Conservation (phyloP, 495 filamentous ascomycete genomes). For the Hyaloscypha variabilis region DNA sequence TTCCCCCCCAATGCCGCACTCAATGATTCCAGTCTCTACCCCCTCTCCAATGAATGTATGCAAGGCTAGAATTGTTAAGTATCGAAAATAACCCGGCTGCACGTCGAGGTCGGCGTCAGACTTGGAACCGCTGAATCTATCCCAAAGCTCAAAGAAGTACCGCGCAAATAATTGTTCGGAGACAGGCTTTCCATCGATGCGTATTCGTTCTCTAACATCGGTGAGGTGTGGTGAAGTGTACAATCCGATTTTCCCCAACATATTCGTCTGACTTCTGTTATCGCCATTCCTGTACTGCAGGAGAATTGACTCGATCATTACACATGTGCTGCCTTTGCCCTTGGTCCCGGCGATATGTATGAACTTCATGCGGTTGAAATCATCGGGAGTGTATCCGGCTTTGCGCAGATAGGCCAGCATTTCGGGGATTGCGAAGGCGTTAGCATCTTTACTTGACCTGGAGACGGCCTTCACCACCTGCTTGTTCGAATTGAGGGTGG, state of each 20-base stretch:
- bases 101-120: conserved; percentile 23
- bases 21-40: conserved; percentile 82
- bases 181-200: conserved; percentile 56
- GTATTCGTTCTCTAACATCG: conserved; percentile 65
- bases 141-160: conserved; percentile 72
- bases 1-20: conserved; percentile 93
- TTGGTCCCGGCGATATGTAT: conserved; percentile 67
- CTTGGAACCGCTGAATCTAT: conserved; percentile 46
- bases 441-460: conserved; percentile 51
- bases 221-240: conserved; percentile 71
- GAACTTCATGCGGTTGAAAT: conserved; percentile 33
- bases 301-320: conserved; percentile 29
- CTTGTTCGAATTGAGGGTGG: conserved; percentile 77
- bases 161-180: conserved; percentile 52
- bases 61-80: conserved; percentile 86
- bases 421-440: conserved; percentile 79
- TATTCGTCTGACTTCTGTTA: not conserved
- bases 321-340: conserved; percentile 57
- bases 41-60: conserved; percentile 82
- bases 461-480: conserved; percentile 49
- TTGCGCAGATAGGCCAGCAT: conserved; percentile 79
- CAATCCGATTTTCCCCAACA: conserved; percentile 52
- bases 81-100: conserved; percentile 83
- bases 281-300: conserved; percentile 9
- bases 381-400: conserved; percentile 63